A percentile compares a stretch with the other conserved stretches of the same genome.
These are phyloP conservation scores for Suillus weaverae DNA, from an alignment of 768 basidiomycete genomes.

Conservation along the genomic window DNA sequence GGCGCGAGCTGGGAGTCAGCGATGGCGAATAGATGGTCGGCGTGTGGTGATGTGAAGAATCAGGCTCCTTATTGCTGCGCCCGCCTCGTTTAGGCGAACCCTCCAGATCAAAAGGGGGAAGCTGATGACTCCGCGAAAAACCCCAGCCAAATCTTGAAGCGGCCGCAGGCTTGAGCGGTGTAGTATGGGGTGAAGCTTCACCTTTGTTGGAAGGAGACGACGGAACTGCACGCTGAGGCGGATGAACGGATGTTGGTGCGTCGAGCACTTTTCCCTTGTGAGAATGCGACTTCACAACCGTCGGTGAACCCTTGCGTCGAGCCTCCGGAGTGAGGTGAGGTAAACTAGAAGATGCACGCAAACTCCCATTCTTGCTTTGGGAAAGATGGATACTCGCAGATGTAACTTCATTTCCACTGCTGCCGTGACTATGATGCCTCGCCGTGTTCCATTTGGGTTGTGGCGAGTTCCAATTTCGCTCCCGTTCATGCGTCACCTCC, in stretches of 20 bases:
- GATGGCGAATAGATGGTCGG: conserved; percentile 18
- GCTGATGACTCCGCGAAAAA: conserved; percentile 35
- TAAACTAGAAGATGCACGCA: conserved; percentile 24
- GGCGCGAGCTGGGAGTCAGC: conserved; percentile 24
- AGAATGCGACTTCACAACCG: background rate
- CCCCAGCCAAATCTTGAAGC: conserved; percentile 40
- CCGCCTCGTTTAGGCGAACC: conserved; percentile 15
- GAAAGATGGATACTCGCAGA: conserved; percentile 18
- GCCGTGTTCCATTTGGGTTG: conserved; percentile 51
- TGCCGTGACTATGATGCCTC: conserved; percentile 16
- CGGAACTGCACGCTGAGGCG: background rate
- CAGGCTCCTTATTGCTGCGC: background rate
- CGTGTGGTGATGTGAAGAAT: conserved; percentile 9
- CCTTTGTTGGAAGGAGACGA: background rate
- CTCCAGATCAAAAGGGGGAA: conserved; percentile 44
- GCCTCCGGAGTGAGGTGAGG: conserved; percentile 8
- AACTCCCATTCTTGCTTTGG: conserved; percentile 9
- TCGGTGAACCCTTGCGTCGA: conserved; percentile 1
- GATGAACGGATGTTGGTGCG: background rate
- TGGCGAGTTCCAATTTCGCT: conserved; percentile 73
- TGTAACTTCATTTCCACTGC: conserved; percentile 7
- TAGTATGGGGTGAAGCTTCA: conserved; percentile 4
- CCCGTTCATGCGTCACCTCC: conserved; percentile 51
- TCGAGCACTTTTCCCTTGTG: background rate
- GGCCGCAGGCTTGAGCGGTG: conserved; percentile 21